Evolutionary conservation across 1,139 yeast genomes (phyloP), one percentile per base, ranked within the genome.

Genomic region (Cylindricascospora bacillispora): DNA sequence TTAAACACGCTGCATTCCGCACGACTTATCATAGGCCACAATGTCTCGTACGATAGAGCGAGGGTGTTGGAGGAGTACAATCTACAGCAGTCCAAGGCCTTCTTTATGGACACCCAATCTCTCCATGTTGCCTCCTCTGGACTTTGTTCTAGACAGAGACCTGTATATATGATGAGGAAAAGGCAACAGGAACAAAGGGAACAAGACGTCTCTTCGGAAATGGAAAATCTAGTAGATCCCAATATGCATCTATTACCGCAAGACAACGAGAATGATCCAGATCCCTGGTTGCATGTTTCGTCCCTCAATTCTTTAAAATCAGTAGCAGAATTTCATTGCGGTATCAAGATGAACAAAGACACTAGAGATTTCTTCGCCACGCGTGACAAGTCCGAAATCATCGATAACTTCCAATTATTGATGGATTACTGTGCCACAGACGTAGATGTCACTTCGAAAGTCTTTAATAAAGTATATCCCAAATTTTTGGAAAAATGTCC

Each of bases 91-190:
- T 64, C 93, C 0, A 72, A 76, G 44, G 80, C 81, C 2, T 85
- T 83, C 53, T 92, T 63, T 46, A 43, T 92, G 34, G 99, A 92
- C 53, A 89, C 94, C 1, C 80, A 89, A 89, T 77, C 97, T 1
- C 60, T 92, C 15, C 98, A 92, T 56, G 75, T 86, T 22, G 93
- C 97, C 0, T 73, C 75, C 1, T 75, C 81, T 30, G 99, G 99
- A 0, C 78, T 92, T 67, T 82, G 95, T 49, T 81, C 97, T 1
- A 73, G 83, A 41, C 98, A 92, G 49, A 59, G 97, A 37, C 79
- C 86, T 0, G 63, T 67, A 15, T 92, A 92, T 85, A 7, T 10
- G 7, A 7, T 18, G 7, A 48, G 40, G 15, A 33, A 37, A 39
- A 47, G 39, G 36, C 41, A 35, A 13, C 17, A 31, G 23, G 38